Percentiles rank a stretch among this genome's conserved stretches.
Conservation (phyloP, 345 rosid species). For the Trapa incisa region DNA sequence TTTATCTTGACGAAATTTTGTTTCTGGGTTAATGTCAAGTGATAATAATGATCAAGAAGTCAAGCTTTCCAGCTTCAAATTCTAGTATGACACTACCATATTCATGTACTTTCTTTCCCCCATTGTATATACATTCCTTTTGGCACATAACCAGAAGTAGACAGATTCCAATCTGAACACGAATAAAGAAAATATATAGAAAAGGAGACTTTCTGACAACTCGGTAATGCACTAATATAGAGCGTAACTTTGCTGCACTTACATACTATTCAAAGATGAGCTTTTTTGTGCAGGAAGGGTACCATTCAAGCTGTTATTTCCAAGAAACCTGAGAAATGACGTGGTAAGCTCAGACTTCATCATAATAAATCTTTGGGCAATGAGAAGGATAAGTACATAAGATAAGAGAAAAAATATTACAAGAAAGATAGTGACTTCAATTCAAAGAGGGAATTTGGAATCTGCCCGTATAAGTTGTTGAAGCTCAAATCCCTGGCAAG, state of each 20-base stretch:
- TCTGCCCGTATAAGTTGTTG: slow-evolving; percentile 30
- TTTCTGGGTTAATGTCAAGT: too few relatives aligned
- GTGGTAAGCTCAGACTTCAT: slow-evolving; percentile 10
- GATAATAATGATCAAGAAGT: too few relatives aligned
- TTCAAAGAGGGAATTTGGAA: slow-evolving; percentile 34
- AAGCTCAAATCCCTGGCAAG: slow-evolving; percentile 46
- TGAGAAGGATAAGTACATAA: neutral
- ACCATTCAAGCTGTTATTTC: slow-evolving; percentile 43
- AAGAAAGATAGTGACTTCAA: slow-evolving; percentile 29
- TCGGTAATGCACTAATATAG: too few relatives aligned
- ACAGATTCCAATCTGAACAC: too few relatives aligned
- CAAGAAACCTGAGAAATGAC: slow-evolving; percentile 41
- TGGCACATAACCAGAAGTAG: neutral
- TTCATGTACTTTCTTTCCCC: neutral
- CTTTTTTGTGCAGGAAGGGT: slow-evolving; percentile 39
- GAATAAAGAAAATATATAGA: neutral
- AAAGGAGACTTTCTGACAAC: neutral
- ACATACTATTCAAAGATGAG: slow-evolving; percentile 39
- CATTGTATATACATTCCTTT: neutral
- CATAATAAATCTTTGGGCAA: neutral
- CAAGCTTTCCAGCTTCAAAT: too few relatives aligned
- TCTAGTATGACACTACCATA: too few relatives aligned
- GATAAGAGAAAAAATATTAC: slow-evolving; percentile 29
- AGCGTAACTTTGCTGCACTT: slow-evolving; percentile 8
- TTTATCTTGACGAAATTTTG: too few relatives aligned